phyloP scores from a whole-genome alignment of 2,329 filamentous ascomycete genomes.

The Cadophora luteo-olivacea region DNA sequence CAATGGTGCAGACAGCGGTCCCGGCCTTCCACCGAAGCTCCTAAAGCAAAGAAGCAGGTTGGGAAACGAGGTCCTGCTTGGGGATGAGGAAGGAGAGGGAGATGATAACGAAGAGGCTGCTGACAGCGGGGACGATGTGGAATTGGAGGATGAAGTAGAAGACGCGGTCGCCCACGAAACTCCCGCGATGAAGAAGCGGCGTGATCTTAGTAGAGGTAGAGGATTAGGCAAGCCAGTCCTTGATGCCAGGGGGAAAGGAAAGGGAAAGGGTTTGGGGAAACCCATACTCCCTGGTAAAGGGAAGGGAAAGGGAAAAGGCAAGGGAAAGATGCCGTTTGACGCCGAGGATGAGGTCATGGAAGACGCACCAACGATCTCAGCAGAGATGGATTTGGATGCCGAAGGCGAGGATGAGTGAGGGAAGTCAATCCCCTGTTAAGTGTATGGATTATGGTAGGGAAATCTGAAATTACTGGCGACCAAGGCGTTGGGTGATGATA shows the following conservation, averaged over 20 bases:
- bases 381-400: slow-evolving; percentile 37
- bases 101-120: slow-evolving; percentile 33
- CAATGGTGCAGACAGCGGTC: slow-evolving; percentile 69
- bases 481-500: slow-evolving; percentile 23
- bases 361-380: slow-evolving; percentile 31
- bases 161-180: slow-evolving; percentile 42
- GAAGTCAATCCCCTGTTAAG: background rate
- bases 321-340: slow-evolving; percentile 26
- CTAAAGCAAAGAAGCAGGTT: slow-evolving; percentile 42
- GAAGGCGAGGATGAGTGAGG: slow-evolving; percentile 35
- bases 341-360: slow-evolving; percentile 46
- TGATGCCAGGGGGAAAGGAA: slow-evolving; percentile 28
- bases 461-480: slow-evolving; percentile 2
- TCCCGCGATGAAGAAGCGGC: slow-evolving; percentile 31
- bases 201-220: slow-evolving; percentile 32
- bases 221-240: slow-evolving; percentile 42
- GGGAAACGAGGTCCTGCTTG: slow-evolving; percentile 43
- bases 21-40: slow-evolving; percentile 62
- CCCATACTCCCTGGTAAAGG: slow-evolving; percentile 26
- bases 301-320: slow-evolving; percentile 34
- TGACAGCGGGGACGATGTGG: slow-evolving; percentile 31
- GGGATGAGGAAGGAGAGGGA: slow-evolving; percentile 38
- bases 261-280: slow-evolving; percentile 20
- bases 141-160: slow-evolving; percentile 34
- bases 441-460: slow-evolving; percentile 12